Evolutionary conservation across 495 filamentous ascomycete genomes (phyloP), one percentile per base, ranked within the genome.

Genomic region (Trichoderma orchidacearum): DNA sequence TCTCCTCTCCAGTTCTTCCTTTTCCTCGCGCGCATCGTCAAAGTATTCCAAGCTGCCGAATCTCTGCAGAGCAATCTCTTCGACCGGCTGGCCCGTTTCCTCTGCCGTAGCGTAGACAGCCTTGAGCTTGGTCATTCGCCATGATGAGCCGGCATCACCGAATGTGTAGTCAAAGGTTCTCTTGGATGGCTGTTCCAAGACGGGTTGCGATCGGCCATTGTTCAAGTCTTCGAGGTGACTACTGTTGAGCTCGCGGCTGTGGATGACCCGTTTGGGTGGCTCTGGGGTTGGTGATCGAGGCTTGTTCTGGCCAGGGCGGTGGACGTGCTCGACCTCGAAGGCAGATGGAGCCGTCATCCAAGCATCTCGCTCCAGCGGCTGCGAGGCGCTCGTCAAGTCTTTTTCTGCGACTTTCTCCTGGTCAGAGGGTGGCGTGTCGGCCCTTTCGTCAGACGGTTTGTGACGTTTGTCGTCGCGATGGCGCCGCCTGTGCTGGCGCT

Each of bases 111-210:
- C 79, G 70, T 95, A 95, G 17, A 95, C 85, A 6, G 84, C 86
- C 61, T 86, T 89, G 28, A 99, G 78, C 65, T 89, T 95, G 30
- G 84, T 92, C 92, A 97, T 96, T 48, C 93, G 83, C 92, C 94
- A 99, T 59, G 86, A 78, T 17, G 90, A 88, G 0, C 94, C 93
- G 13, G 80, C 67, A 67, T 99, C 94, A 17, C 93, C 93, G 70
- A 99, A 95, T 0, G 74, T 86, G 65, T 97, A 99, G 57, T 75
- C 72, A 13, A 94, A 82, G 30, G 87, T 80, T 59, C 85, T 80
- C 58, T 80, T 74, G 1, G 76, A 69, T 11, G 81, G 68, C 15
- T 76, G 66, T 31, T 80, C 72, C 8, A 80, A 54, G 9, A 68
- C 66, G 23, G 73, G 69, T 28, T 78, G 41, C 5, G 54, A 53